Conservation (phyloP, 768 basidiomycete species). For the Cystobasidium ongulense region DNA sequence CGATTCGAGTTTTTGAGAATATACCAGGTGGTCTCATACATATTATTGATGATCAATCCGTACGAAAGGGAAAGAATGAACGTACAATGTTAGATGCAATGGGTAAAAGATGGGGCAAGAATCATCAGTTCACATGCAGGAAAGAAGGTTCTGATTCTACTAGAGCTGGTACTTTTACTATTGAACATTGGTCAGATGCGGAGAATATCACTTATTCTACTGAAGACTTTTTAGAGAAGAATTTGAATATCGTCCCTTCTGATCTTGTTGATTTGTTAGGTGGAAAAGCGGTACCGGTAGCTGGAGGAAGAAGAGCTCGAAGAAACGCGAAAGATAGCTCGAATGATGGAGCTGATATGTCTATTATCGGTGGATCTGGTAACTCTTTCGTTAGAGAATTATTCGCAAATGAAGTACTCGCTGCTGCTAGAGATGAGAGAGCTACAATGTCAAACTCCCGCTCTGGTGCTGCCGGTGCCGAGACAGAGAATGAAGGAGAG, state of each 20-base stretch:
- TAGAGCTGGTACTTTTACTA: conserved; percentile 64
- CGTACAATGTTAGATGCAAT: conserved; percentile 91
- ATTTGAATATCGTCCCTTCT: conserved; percentile 79
- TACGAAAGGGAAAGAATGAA: conserved; percentile 80
- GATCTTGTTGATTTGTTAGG: conserved; percentile 85
- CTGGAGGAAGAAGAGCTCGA: conserved; percentile 33
- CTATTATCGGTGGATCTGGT: conserved; percentile 56
- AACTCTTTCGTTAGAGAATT: conserved; percentile 87
- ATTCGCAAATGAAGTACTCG: conserved; percentile 79
- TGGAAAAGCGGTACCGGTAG: conserved; percentile 46
- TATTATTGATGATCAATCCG: conserved; percentile 95
- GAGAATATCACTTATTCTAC: conserved; percentile 76
- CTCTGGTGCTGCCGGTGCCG: conserved; percentile 44
- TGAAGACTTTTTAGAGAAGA: conserved; percentile 79
- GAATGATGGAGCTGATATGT: neutral
- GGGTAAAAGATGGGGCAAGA: conserved; percentile 86
- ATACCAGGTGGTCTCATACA: conserved; percentile 83
- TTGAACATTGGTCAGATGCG: conserved; percentile 76
- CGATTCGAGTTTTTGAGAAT: conserved; percentile 76
- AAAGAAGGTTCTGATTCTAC: conserved; percentile 27
- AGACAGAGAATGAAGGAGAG: neutral
- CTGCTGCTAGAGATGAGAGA: conserved; percentile 84
- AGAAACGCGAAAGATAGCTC: conserved; percentile 29
- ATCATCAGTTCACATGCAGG: conserved; percentile 60
- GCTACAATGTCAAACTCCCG: conserved; percentile 93